Evolutionary conservation across 2,329 filamentous ascomycete species (phyloP).

Genomic region (Fusarium denticulatum): DNA sequence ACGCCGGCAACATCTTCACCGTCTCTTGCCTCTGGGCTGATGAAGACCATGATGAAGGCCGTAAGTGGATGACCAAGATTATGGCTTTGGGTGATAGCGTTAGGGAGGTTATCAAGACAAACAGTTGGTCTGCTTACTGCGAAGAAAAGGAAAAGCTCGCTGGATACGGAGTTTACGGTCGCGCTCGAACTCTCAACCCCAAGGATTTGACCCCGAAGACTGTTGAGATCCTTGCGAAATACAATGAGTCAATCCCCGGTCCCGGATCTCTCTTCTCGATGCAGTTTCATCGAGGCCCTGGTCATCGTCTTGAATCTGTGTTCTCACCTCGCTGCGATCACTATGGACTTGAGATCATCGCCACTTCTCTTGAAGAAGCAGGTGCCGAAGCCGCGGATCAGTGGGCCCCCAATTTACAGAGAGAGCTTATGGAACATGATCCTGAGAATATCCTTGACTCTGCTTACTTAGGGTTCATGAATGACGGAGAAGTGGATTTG

Average conservation of each 20-base stretch:
- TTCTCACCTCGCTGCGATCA: neutral
- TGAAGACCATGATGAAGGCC: no score
- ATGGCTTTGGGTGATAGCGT: fast-evolving
- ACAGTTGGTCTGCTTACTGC: no score
- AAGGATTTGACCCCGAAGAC: neutral
- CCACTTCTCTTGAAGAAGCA: neutral
- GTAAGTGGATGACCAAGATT: no score
- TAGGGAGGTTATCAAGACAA: no score
- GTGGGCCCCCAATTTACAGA: neutral
- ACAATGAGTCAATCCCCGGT: neutral
- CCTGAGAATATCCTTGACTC: neutral
- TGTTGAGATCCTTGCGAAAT: neutral
- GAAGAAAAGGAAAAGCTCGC: neutral
- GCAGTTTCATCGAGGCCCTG: neutral
- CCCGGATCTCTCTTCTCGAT: neutral
- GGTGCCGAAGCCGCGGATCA: fast-evolving
- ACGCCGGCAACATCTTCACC: no score
- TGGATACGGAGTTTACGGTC: neutral
- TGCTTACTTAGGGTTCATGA: neutral
- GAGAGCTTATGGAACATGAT: neutral
- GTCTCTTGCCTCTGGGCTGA: no score
- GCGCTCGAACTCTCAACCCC: neutral
- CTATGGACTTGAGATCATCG: neutral
- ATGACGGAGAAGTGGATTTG: neutral
- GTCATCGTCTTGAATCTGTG: neutral